Conservation (phyloP, 768 basidiomycete species). For the Kwoniella dendrophila region DNA sequence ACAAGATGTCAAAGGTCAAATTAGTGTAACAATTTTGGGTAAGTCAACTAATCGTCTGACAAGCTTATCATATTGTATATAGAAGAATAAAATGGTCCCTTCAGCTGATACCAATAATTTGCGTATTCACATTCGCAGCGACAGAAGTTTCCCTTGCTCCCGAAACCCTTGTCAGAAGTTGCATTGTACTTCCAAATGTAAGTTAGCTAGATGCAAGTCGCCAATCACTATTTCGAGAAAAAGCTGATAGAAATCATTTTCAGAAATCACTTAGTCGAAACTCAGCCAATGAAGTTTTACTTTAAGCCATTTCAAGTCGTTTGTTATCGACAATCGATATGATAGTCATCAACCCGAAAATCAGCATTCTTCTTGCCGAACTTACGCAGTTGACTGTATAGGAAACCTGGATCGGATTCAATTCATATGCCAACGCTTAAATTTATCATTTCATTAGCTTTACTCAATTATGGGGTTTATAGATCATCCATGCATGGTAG, state of each 20-base stretch:
- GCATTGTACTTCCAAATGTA: conserved; percentile 59
- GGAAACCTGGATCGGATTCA: too few relatives aligned
- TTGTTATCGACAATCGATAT: too few relatives aligned
- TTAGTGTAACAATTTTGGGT: conserved; percentile 59
- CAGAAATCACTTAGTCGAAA: conserved; percentile 56
- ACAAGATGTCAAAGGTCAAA: conserved; percentile 54
- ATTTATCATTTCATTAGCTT: too few relatives aligned
- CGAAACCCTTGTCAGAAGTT: conserved; percentile 58
- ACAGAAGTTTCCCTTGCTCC: conserved; percentile 58
- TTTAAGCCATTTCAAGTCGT: too few relatives aligned
- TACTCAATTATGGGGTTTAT: too few relatives aligned
- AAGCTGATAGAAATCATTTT: background rate
- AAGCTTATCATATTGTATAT: too few relatives aligned
- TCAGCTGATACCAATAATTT: too few relatives aligned
- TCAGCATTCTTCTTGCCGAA: too few relatives aligned
- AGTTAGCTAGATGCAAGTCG: conserved; percentile 14
- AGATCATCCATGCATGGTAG: too few relatives aligned
- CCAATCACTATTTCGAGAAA: background rate
- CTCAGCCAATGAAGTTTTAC: conserved; percentile 57
- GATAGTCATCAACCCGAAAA: too few relatives aligned
- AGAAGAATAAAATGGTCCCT: background rate
- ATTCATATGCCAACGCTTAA: too few relatives aligned
- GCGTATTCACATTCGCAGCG: conserved; percentile 34
- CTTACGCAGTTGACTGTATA: too few relatives aligned
- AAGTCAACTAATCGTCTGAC: conserved; percentile 24